Conservation (phyloP, 495 filamentous ascomycete genomes). For the Aspergillus coremiiformis region DNA sequence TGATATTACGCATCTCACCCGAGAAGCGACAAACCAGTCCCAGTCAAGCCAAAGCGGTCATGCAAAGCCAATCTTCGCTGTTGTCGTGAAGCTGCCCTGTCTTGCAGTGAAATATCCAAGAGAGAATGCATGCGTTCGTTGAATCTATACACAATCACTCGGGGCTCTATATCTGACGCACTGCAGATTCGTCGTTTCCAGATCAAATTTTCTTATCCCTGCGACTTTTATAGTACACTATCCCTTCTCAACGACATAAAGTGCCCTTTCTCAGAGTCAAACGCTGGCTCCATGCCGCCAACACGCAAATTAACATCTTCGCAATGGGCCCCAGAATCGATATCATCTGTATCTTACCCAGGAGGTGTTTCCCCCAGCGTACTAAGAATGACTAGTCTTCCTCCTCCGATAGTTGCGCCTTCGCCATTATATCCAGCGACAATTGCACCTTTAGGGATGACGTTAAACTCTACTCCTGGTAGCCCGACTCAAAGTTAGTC, state of each 20-base stretch:
- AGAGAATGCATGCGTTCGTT: slow-evolving; percentile 14
- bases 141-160: background rate
- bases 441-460: background rate
- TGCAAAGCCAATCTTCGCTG: slow-evolving; percentile 25
- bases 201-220: slow-evolving; percentile 32
- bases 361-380: background rate
- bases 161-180: background rate
- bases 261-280: slow-evolving; percentile 36
- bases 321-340: slow-evolving; percentile 20
- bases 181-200: slow-evolving; percentile 37
- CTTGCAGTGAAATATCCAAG: slow-evolving; percentile 37
- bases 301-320: slow-evolving; percentile 21
- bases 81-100: slow-evolving; percentile 39
- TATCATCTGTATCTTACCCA: slow-evolving; percentile 1
- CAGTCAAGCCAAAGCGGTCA: slow-evolving; percentile 3
- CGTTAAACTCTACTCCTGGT: background rate
- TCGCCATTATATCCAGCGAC: background rate
- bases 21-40: slow-evolving; percentile 11
- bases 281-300: slow-evolving; percentile 11
- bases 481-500: background rate
- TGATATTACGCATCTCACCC: slow-evolving; percentile 23
- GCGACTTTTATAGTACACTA: slow-evolving; percentile 34
- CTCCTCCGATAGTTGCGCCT: background rate
- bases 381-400: background rate
- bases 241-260: slow-evolving; percentile 32